Evolutionary conservation across 129 eudicot species (phyloP).

Genomic region (Oenanthe sinensis): DNA sequence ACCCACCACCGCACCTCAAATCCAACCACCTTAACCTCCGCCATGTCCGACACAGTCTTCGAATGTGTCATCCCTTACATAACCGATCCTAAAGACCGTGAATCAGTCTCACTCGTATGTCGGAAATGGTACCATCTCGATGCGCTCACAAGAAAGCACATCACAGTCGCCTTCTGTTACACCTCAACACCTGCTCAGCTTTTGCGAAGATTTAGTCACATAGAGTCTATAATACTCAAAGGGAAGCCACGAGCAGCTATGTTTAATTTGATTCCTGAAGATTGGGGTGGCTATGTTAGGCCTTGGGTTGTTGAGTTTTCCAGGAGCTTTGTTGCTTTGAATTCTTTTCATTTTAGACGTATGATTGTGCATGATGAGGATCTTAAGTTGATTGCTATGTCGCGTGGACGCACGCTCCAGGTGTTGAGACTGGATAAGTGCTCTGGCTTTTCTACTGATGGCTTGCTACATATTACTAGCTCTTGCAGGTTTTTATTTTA

Average conservation of each 20-base stretch:
- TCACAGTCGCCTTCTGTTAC: constrained; percentile 77
- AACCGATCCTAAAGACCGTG: constrained; percentile 63
- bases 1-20: constrained; percentile 12
- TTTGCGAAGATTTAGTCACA: constrained; percentile 39
- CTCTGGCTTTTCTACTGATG: constrained; percentile 70
- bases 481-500: constrained; percentile 50
- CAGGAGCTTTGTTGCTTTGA: constrained; percentile 35
- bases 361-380: constrained; percentile 73
- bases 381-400: constrained; percentile 43
- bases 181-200: constrained; percentile 57
- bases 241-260: constrained; percentile 91
- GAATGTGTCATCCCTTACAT: constrained; percentile 65
- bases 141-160: constrained; percentile 57
- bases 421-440: constrained; percentile 76
- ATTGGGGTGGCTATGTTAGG: constrained; percentile 80
- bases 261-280: constrained; percentile 77
- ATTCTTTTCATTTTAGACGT: constrained; percentile 55
- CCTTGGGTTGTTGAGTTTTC: constrained; percentile 74
- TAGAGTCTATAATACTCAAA: constrained; percentile 61
- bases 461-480: constrained; percentile 43
- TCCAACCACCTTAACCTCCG: constrained; percentile 13
- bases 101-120: constrained; percentile 64
- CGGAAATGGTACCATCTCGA: constrained; percentile 54
- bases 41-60: constrained; percentile 49
- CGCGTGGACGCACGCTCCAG: constrained; percentile 46